Evolutionary conservation across 1,284 basidiomycete genomes (phyloP).

Genomic region (Grifola frondosa): DNA sequence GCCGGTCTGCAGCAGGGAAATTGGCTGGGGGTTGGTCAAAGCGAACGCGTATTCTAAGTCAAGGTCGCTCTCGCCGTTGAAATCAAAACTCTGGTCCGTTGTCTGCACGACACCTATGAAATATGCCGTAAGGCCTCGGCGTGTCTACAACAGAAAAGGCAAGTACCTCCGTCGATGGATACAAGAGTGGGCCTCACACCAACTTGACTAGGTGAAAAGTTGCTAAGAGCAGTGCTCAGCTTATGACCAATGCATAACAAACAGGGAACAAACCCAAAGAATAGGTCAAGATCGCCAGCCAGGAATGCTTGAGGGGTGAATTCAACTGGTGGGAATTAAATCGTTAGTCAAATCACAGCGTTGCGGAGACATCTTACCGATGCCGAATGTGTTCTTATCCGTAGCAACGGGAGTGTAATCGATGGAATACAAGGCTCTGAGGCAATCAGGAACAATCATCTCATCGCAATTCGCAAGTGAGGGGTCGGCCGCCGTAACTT

Average conservation of each 20-base stretch:
- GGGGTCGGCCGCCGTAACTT: conserved; percentile 26
- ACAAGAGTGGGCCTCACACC: conserved; percentile 40
- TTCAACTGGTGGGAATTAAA: conserved; percentile 36
- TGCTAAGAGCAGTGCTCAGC: conserved; percentile 23
- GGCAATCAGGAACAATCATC: conserved; percentile 54
- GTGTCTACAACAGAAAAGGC: not conserved
- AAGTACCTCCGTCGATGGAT: conserved; percentile 49
- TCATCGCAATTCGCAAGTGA: conserved; percentile 37
- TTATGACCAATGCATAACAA: not conserved
- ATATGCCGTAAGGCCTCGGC: not conserved
- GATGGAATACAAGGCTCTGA: conserved; percentile 53
- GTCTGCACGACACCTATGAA: conserved; percentile 34
- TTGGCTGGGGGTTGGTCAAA: conserved; percentile 41
- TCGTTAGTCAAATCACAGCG: not conserved
- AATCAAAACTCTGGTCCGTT: conserved; percentile 33
- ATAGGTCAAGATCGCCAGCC: conserved; percentile 44
- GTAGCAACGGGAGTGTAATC: conserved; percentile 46
- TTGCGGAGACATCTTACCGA: conserved; percentile 31
- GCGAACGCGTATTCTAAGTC: conserved; percentile 53
- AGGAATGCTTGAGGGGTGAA: conserved; percentile 49
- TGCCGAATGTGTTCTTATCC: conserved; percentile 50
- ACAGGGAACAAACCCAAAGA: conserved; percentile 35
- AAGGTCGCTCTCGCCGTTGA: conserved; percentile 56
- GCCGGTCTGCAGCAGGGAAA: conserved; percentile 50
- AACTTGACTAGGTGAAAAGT: conserved; percentile 36